A percentile compares a stretch with the other conserved stretches of the same genome.
Conservation (phyloP, 768 basidiomycete species). For the Suillus subaureus region DNA sequence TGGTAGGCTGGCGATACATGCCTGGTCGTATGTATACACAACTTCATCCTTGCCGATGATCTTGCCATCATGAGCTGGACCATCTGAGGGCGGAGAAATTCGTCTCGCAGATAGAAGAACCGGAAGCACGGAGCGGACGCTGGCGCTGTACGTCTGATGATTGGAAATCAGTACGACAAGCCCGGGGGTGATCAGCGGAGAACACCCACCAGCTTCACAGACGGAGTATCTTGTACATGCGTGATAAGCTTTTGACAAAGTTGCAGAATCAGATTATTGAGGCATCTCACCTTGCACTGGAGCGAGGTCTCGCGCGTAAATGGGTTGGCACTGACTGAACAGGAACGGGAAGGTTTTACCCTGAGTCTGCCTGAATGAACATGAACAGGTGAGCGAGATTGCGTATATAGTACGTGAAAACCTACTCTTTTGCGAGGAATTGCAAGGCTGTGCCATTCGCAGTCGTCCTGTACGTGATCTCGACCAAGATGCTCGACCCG, state of each 20-base stretch:
- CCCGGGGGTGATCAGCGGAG: not conserved
- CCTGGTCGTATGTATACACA: conserved; percentile 54
- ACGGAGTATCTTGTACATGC: conserved; percentile 46
- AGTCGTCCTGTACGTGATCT: conserved; percentile 48
- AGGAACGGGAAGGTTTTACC: conserved; percentile 56
- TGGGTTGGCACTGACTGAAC: conserved; percentile 63
- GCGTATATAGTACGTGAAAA: conserved; percentile 4
- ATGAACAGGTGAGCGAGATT: not conserved
- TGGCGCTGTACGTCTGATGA: conserved; percentile 50
- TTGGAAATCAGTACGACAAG: not conserved
- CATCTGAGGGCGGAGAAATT: conserved; percentile 47
- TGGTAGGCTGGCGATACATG: conserved; percentile 18
- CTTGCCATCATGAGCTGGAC: conserved; percentile 45
- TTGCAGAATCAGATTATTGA: not conserved
- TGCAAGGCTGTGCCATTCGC: conserved; percentile 49
- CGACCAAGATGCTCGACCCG: conserved; percentile 33
- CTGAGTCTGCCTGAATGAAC: conserved; percentile 46
- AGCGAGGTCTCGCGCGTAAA: conserved; percentile 54
- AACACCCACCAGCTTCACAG: conserved; percentile 50
- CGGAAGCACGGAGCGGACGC: conserved; percentile 50
- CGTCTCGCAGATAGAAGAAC: conserved; percentile 59
- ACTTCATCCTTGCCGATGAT: conserved; percentile 46
- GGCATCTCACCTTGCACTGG: conserved; percentile 46
- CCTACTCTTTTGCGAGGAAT: conserved; percentile 51
- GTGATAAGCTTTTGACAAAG: not conserved